These are phyloP conservation scores for Trypanosoma rangeli DNA, from an alignment of 208 protist genomes.

Conservation along the genomic window DNA sequence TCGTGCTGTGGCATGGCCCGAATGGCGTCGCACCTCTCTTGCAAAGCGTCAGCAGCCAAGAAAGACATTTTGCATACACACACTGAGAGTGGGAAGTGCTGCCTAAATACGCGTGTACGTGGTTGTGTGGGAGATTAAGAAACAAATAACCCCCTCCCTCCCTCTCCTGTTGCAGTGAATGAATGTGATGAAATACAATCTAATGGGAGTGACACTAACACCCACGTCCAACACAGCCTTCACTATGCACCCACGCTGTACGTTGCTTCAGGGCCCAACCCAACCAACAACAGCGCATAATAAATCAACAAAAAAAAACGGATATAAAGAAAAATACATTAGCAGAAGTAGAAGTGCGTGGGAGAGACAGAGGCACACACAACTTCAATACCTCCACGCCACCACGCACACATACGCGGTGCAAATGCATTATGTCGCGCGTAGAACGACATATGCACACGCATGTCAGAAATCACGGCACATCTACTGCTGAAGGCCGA, in stretches of 20 bases:
- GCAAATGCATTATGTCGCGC: background rate
- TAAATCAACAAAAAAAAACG: slow-evolving; percentile 7
- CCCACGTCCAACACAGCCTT: background rate
- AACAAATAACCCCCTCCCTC: background rate
- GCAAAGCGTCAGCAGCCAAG: background rate
- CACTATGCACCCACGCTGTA: background rate
- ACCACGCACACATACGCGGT: background rate
- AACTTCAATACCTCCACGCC: background rate
- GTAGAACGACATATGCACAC: background rate
- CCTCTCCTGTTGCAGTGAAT: background rate
- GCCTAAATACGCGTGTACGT: no score
- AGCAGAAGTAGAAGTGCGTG: background rate
- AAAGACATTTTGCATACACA: slow-evolving; percentile 1
- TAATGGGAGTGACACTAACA: background rate
- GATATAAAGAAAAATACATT: background rate
- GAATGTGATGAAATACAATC: background rate
- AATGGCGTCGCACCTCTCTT: background rate
- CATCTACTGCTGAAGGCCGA: background rate
- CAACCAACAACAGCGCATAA: background rate
- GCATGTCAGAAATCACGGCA: background rate
- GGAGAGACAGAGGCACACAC: background rate
- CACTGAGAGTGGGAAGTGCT: background rate
- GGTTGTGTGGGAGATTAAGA: background rate
- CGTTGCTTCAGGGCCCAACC: background rate
- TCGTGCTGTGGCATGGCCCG: background rate